Percentiles rank a stretch among this genome's conserved stretches.
Evolutionary conservation across 257 asterid genomes (phyloP).

Genomic region (Fraxinus quadrangulata): DNA sequence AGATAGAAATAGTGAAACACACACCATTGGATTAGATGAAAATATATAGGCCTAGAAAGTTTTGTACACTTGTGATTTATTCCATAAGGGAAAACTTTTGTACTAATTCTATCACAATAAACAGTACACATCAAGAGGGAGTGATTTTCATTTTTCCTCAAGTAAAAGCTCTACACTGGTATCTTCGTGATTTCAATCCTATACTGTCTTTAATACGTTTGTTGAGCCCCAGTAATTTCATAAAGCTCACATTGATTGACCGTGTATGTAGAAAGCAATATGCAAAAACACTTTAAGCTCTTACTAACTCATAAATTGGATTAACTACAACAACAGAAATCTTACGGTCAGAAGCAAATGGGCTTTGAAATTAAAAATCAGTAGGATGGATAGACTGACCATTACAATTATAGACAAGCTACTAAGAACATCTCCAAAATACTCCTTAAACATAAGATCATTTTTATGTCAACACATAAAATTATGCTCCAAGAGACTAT

Average conservation of each 20-base stretch:
- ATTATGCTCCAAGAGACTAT: no score
- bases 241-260: neutral
- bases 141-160: neutral
- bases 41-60: no score
- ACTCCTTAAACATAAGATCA: no score
- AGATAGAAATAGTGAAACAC: no score
- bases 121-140: neutral
- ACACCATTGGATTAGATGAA: no score
- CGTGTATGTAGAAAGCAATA: neutral
- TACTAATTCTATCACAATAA: neutral
- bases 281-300: neutral
- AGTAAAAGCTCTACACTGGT: neutral
- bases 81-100: no score
- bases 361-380: neutral
- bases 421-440: neutral
- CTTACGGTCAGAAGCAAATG: neutral
- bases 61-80: no score
- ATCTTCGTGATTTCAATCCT: neutral
- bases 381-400: neutral
- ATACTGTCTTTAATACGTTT: neutral
- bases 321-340: neutral
- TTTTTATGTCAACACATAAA: no score
- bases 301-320: neutral
- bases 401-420: neutral
- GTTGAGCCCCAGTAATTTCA: neutral